Conservation (phyloP, 371 early-diverging fungal species). For the Rhizopus delemar region DNA sequence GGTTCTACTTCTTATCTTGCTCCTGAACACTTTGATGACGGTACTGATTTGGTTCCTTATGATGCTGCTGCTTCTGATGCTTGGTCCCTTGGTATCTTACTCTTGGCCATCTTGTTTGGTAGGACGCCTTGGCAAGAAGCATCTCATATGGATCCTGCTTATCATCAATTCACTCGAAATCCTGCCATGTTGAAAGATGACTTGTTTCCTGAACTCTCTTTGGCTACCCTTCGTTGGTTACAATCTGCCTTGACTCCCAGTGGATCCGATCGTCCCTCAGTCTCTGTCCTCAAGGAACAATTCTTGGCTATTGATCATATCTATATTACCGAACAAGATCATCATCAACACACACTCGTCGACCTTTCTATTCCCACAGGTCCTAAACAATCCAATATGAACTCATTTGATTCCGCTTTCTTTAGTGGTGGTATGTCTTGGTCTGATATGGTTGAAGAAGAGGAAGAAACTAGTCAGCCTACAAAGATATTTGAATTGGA, state of each 20-base stretch:
- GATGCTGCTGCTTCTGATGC: slow-evolving; percentile 69
- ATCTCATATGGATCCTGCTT: slow-evolving; percentile 52
- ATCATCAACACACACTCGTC: slow-evolving; percentile 5
- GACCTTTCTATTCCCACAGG: slow-evolving; percentile 38
- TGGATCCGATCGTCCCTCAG: slow-evolving; percentile 30
- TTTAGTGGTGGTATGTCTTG: slow-evolving; percentile 46
- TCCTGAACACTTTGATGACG: slow-evolving; percentile 62
- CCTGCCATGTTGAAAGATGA: slow-evolving; percentile 51
- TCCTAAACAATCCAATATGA: slow-evolving; percentile 27
- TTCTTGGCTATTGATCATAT: slow-evolving; percentile 29
- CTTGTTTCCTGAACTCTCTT: slow-evolving; percentile 53
- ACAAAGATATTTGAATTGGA: slow-evolving; percentile 8
- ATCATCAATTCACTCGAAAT: slow-evolving; percentile 55
- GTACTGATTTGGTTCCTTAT: slow-evolving; percentile 43
- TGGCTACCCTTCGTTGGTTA: slow-evolving; percentile 39
- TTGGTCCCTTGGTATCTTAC: slow-evolving; percentile 79
- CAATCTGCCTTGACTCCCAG: slow-evolving; percentile 29
- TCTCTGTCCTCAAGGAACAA: slow-evolving; percentile 33
- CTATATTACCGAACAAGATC: slow-evolving; percentile 40
- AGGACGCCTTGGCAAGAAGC: slow-evolving; percentile 83
- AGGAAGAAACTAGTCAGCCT: not conserved
- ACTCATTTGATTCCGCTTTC: slow-evolving; percentile 47
- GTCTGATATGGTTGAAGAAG: slow-evolving; percentile 52
- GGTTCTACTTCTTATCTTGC: slow-evolving; percentile 74
- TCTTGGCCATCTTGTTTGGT: slow-evolving; percentile 74